Evolutionary conservation across 2,329 filamentous ascomycete species (phyloP).

Genomic region (Calonectria pauciramosa): DNA sequence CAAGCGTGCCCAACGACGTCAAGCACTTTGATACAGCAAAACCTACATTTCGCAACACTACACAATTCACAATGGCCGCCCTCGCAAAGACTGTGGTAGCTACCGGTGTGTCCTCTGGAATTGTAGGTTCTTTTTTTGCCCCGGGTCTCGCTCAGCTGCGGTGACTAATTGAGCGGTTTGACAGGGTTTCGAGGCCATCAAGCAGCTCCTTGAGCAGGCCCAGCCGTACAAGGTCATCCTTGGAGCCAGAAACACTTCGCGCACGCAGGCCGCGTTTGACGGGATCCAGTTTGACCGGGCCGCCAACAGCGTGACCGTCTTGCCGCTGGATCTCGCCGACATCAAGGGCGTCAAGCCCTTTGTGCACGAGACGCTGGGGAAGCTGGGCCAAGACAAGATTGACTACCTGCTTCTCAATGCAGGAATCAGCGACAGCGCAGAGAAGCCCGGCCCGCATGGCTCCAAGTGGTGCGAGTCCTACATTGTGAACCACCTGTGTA

Average conservation of each 20-base stretch:
- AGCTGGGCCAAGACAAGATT: conserved; percentile 56
- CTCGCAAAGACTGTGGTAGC: conserved; percentile 64
- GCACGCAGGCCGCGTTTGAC: conserved; percentile 57
- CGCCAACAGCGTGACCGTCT: conserved; percentile 57
- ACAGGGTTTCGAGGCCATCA: conserved; percentile 67
- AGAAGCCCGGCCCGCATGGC: conserved; percentile 53
- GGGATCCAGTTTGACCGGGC: conserved; percentile 56
- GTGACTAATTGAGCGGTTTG: conserved; percentile 9
- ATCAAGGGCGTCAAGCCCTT: conserved; percentile 61
- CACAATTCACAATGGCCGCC: conserved; percentile 49
- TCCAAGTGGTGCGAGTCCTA: conserved; percentile 65
- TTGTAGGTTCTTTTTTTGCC: conserved; percentile 53
- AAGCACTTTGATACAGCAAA: background rate
- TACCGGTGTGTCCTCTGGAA: conserved; percentile 63
- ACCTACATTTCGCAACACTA: background rate
- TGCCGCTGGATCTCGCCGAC: conserved; percentile 64
- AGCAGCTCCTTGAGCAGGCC: conserved; percentile 61
- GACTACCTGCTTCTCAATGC: conserved; percentile 67
- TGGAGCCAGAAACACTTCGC: conserved; percentile 61
- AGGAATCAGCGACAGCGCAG: conserved; percentile 54
- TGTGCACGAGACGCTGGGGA: conserved; percentile 58
- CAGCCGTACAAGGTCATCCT: conserved; percentile 64
- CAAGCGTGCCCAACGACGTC: background rate
- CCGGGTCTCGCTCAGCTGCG: too few relatives aligned
- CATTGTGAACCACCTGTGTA: conserved; percentile 67